Conservation (phyloP, 352 stramenopile species). For the Thraustochytrium striatum region DNA sequence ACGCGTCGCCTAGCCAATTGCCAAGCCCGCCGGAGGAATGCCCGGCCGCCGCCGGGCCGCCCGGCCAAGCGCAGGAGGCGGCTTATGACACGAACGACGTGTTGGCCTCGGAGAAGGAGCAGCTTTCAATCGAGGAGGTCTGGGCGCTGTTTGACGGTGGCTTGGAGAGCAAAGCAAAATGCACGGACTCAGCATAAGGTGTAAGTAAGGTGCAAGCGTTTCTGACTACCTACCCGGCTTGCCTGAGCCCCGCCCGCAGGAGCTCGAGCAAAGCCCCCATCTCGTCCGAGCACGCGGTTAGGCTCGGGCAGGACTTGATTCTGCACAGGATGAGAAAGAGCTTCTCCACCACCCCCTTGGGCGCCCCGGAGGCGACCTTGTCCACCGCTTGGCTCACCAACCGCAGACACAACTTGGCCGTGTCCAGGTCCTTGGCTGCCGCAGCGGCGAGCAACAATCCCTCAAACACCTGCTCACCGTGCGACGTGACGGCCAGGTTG, state of each 20-base stretch:
- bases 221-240: background rate
- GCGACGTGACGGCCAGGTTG: background rate
- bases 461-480: background rate
- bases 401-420: background rate
- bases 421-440: background rate
- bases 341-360: background rate
- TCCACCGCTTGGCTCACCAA: background rate
- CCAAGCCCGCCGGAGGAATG: no score
- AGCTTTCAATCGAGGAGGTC: slow-evolving; percentile 17
- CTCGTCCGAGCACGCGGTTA: background rate
- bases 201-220: background rate
- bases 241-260: background rate
- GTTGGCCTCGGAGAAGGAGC: background rate
- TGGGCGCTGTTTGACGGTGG: background rate
- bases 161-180: no score
- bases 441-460: background rate
- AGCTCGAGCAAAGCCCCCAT: background rate
- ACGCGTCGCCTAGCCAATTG: background rate
- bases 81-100: slow-evolving; percentile 12
- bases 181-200: background rate
- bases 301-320: background rate
- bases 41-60: background rate
- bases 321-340: background rate
- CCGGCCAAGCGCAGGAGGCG: background rate
- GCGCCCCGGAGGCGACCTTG: background rate